phyloP scores from a whole-genome alignment of 768 basidiomycete genomes.

The Phanerodontia chrysosporium region DNA sequence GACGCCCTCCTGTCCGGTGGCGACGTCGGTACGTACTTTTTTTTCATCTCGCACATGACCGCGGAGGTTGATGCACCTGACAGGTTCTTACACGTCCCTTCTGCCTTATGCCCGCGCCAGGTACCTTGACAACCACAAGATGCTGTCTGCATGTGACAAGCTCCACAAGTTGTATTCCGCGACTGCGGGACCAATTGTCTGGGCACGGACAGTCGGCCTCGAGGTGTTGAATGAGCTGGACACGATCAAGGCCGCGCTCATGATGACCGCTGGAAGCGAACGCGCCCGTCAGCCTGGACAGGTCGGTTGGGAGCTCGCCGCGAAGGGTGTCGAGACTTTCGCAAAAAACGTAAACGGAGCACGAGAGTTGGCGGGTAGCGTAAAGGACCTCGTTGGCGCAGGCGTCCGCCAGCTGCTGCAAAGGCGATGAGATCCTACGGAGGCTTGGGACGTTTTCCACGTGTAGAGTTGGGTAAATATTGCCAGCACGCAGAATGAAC shows the following conservation, averaged over 20 bases:
- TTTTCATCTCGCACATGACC: neutral
- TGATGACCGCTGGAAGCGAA: slow-evolving; percentile 69
- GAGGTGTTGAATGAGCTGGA: slow-evolving; percentile 91
- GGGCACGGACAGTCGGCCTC: slow-evolving; percentile 82
- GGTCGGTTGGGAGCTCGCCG: slow-evolving; percentile 22
- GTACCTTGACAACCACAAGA: slow-evolving; percentile 81
- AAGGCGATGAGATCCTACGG: neutral
- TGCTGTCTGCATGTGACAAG: slow-evolving; percentile 85
- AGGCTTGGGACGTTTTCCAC: too few species aligned
- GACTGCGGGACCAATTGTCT: slow-evolving; percentile 66
- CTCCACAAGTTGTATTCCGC: slow-evolving; percentile 82
- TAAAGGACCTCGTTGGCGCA: slow-evolving; percentile 13
- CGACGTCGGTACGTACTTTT: slow-evolving; percentile 66
- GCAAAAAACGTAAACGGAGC: slow-evolving; percentile 31
- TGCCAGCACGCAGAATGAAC: neutral
- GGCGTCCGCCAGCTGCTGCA: slow-evolving; percentile 17
- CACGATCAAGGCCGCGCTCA: slow-evolving; percentile 74
- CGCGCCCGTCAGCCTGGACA: slow-evolving; percentile 5
- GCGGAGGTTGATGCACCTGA: neutral
- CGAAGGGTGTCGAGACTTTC: slow-evolving; percentile 42
- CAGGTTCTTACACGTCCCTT: slow-evolving; percentile 74
- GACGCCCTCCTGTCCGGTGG: slow-evolving; percentile 56
- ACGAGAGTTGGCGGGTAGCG: slow-evolving; percentile 26
- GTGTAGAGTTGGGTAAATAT: neutral
- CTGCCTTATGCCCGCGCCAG: slow-evolving; percentile 74